Evolutionary conservation across 1,284 basidiomycete species (phyloP).

Genomic region (Mixia osmundae): DNA sequence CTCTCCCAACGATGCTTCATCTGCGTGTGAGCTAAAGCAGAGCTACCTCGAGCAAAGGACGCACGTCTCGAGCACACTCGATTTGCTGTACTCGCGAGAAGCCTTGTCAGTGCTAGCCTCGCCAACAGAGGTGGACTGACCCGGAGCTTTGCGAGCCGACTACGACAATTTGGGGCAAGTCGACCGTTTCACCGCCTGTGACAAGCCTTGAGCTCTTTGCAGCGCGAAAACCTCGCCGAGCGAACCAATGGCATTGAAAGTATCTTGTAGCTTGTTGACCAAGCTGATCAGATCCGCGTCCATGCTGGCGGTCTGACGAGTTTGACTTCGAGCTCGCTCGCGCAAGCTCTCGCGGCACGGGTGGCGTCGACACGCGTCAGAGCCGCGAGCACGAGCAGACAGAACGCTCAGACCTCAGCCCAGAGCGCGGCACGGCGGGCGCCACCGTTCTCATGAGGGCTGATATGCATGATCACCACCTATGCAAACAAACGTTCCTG

Average conservation of each 20-base stretch:
- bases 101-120: slow-evolving; percentile 20
- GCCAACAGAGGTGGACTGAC: slow-evolving; percentile 20
- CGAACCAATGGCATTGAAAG: slow-evolving; percentile 19
- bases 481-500: too few relatives aligned
- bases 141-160: slow-evolving; percentile 16
- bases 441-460: too few relatives aligned
- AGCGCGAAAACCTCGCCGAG: slow-evolving; percentile 35
- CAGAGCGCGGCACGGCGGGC: too few relatives aligned
- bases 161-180: slow-evolving; percentile 27
- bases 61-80: slow-evolving; percentile 29
- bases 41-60: neutral
- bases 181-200: slow-evolving; percentile 29
- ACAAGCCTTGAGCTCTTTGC: slow-evolving; percentile 42
- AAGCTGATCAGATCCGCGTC: slow-evolving; percentile 83
- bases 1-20: slow-evolving; percentile 74
- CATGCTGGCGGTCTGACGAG: slow-evolving; percentile 30
- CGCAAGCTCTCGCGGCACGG: too few relatives aligned
- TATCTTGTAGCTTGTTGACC: slow-evolving; percentile 73
- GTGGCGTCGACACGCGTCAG: too few relatives aligned
- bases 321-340: too few relatives aligned
- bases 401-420: too few relatives aligned
- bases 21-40: slow-evolving; percentile 33
- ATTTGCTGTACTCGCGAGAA: slow-evolving; percentile 31
- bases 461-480: too few relatives aligned
- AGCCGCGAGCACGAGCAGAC: too few relatives aligned